Conservation (phyloP, 2,329 filamentous ascomycete genomes). For the Exophiala lecanii-corni region DNA sequence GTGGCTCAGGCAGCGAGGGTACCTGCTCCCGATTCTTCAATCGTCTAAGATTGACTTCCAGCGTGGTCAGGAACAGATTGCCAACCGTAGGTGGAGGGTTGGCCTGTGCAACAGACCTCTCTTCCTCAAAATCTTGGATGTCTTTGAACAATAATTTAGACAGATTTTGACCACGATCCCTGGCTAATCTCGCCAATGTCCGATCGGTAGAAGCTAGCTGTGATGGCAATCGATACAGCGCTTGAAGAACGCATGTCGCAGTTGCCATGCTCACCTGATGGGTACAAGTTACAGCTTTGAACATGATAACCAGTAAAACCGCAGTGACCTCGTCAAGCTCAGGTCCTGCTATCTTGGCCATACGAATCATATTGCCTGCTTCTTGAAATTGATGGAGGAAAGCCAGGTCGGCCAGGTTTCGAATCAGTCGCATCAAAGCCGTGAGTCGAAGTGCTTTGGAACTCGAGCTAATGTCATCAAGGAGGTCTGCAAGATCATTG, state of each 20-base stretch:
- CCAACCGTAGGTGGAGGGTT: conserved; percentile 4
- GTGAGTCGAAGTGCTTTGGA: conserved; percentile 44
- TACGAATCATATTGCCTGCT: conserved; percentile 63
- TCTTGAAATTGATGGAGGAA: conserved; percentile 59
- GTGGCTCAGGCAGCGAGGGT: conserved; percentile 5
- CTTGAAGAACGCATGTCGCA: conserved; percentile 12
- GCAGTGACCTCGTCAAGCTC: conserved; percentile 49
- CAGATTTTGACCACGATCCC: conserved; percentile 24
- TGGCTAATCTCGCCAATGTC: conserved; percentile 18
- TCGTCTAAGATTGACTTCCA: conserved; percentile 23
- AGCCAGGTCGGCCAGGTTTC: conserved; percentile 44
- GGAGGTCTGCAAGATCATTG: conserved; percentile 50
- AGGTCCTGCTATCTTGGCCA: conserved; percentile 59
- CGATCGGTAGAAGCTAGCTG: conserved; percentile 11
- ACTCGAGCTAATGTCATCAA: conserved; percentile 55
- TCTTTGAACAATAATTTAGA: conserved; percentile 21
- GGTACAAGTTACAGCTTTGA: conserved; percentile 13
- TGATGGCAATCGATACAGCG: conserved; percentile 14
- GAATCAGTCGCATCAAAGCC: conserved; percentile 53
- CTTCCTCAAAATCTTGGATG: conserved; percentile 17
- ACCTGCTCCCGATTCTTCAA: conserved; percentile 13
- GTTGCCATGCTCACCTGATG: conserved; percentile 14
- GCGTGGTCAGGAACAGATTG: conserved; percentile 9
- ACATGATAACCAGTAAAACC: conserved; percentile 17
- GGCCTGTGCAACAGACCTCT: conserved; percentile 1